Evolutionary conservation across 179 eudicot species (phyloP).

Genomic region (Beta macrorhiza): DNA sequence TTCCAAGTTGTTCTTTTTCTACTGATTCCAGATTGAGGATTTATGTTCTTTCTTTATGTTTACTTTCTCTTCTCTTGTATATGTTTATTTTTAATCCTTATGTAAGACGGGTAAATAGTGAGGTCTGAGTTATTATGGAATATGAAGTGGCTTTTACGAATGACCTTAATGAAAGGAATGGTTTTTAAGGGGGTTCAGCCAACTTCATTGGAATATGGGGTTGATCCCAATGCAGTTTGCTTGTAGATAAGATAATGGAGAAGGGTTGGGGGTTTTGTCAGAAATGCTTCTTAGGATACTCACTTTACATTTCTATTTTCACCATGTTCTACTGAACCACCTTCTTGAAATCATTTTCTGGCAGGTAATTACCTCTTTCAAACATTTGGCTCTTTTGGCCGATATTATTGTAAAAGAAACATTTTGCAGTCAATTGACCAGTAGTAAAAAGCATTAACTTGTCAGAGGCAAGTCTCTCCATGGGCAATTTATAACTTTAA

Average conservation of each 20-base stretch:
- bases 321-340: no score
- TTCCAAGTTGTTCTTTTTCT: neutral
- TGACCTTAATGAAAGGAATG: neutral
- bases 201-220: no score
- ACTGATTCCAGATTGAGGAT: constrained; percentile 4
- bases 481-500: neutral
- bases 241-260: neutral
- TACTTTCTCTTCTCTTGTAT: neutral
- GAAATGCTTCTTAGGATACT: neutral
- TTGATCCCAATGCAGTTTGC: neutral
- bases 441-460: neutral
- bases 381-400: neutral
- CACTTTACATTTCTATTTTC: no score
- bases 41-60: neutral
- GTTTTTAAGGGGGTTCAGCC: no score
- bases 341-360: no score
- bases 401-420: no score
- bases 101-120: neutral
- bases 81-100: neutral
- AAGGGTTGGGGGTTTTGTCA: neutral
- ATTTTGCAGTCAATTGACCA: no score
- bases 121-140: neutral
- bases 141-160: neutral
- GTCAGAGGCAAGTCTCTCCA: neutral
- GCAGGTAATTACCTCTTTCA: no score